Evolutionary conservation across 257 asterid species (phyloP).

Genomic region (Osmanthus fragrans): DNA sequence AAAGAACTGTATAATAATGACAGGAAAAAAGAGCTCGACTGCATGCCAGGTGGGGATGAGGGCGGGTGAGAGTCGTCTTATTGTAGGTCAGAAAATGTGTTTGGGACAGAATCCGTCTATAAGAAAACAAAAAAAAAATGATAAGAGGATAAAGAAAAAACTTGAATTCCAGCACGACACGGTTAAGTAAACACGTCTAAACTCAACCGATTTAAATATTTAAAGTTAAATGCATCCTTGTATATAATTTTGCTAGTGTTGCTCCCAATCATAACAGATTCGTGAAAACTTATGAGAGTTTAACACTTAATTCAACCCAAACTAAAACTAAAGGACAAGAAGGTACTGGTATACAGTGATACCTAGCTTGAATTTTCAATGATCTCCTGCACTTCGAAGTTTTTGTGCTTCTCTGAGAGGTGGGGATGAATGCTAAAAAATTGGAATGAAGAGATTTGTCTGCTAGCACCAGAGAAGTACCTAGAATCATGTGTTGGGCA

Average conservation of each 20-base stretch:
- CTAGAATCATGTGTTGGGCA: slow-evolving; percentile 16
- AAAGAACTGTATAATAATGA: too few species aligned
- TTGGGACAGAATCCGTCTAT: not conserved
- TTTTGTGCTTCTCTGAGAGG: slow-evolving; percentile 18
- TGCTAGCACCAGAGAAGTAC: slow-evolving; percentile 20
- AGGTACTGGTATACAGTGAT: not conserved
- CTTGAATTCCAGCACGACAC: not conserved
- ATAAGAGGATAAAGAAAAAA: not conserved
- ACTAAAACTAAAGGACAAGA: not conserved
- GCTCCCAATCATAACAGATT: not conserved
- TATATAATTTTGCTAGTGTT: not conserved
- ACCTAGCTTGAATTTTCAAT: slow-evolving; percentile 38
- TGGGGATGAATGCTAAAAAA: slow-evolving; percentile 2
- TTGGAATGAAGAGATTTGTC: slow-evolving; percentile 21
- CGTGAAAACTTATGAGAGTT: not conserved
- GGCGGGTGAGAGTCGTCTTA: not conserved
- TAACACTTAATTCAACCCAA: not conserved
- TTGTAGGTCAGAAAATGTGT: not conserved
- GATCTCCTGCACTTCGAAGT: slow-evolving; percentile 29
- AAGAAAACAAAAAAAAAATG: not conserved
- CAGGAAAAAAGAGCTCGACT: too few species aligned
- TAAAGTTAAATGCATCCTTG: not conserved
- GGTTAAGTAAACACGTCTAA: not conserved
- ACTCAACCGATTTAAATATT: not conserved
- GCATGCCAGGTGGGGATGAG: not conserved